Conservation (phyloP, 23 red algal species). For the Gracilaria vermiculophylla region DNA sequence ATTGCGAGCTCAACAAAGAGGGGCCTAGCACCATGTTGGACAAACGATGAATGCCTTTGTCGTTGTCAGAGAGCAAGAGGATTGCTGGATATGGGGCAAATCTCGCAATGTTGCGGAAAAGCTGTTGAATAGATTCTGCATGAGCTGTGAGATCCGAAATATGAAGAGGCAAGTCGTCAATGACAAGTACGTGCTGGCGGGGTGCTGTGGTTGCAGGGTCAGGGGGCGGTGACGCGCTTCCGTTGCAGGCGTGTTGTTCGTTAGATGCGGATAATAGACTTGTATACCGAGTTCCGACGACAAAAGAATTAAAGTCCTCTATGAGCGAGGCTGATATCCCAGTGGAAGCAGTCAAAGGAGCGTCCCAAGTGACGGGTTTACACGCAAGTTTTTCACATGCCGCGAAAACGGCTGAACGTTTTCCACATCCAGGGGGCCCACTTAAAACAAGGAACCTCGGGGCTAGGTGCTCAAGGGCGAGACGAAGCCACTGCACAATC, state of each 20-base stretch:
- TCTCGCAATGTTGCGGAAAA: slow-evolving; percentile 20
- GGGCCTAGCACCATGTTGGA: slow-evolving; percentile 19
- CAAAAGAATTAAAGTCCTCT: slow-evolving; percentile 58
- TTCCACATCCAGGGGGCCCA: slow-evolving; percentile 60
- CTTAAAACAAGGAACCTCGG: slow-evolving; percentile 51
- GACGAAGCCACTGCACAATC: slow-evolving; percentile 35
- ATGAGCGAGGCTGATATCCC: slow-evolving; percentile 15
- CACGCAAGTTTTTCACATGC: slow-evolving; percentile 10
- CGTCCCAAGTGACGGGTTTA: slow-evolving; percentile 20
- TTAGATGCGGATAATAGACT: slow-evolving; percentile 1
- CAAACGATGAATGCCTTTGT: slow-evolving; percentile 16
- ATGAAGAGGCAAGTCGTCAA: slow-evolving; percentile 56
- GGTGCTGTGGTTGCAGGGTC: neutral
- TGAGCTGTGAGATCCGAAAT: neutral
- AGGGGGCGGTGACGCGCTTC: neutral
- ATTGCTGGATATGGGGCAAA: slow-evolving; percentile 44
- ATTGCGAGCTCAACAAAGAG: slow-evolving; percentile 8
- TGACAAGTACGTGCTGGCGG: neutral
- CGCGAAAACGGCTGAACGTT: slow-evolving; percentile 17
- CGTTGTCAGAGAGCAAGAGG: slow-evolving; percentile 55
- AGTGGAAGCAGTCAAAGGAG: slow-evolving; percentile 1
- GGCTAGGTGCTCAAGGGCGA: slow-evolving; percentile 5
- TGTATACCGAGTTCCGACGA: slow-evolving; percentile 34
- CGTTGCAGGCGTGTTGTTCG: neutral
- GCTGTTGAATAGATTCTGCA: neutral